These are phyloP conservation scores for Cenococcum geophilum DNA, from an alignment of 495 filamentous ascomycete species.

Conservation along the genomic window DNA sequence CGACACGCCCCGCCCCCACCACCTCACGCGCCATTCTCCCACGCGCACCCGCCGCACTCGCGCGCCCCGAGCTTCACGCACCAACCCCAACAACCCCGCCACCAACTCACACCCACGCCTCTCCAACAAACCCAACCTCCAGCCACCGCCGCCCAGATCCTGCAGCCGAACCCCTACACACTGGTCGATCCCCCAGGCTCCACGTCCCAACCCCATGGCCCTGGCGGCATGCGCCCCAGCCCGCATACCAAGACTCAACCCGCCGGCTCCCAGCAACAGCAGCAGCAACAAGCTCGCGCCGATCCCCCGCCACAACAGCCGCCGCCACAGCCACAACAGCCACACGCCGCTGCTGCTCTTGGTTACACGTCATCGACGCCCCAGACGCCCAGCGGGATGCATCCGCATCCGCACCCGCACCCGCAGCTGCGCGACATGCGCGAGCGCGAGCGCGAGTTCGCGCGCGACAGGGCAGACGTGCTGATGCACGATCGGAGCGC, in stretches of 20 bases:
- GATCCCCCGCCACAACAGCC: too few species aligned
- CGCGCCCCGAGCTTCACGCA: neutral
- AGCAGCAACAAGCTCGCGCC: neutral
- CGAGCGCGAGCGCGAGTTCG: neutral
- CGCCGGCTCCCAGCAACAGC: too few species aligned
- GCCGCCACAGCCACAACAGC: too few species aligned
- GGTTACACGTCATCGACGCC: neutral
- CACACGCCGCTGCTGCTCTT: too few species aligned
- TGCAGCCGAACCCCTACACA: constrained; percentile 4
- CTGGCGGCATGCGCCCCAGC: constrained; percentile 1
- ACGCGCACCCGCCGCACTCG: neutral
- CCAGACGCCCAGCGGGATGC: neutral
- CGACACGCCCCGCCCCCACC: neutral
- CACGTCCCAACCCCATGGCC: neutral
- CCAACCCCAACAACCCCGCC: neutral
- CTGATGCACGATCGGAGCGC: too few species aligned
- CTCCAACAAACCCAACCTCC: neutral
- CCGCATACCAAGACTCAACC: neutral
- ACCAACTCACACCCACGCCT: constrained; percentile 1
- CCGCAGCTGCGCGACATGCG: neutral
- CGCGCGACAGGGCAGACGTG: neutral
- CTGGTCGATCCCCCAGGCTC: constrained; percentile 5
- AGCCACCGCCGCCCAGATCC: neutral
- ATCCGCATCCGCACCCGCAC: neutral
- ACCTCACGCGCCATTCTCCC: neutral